These are phyloP conservation scores for Thermoascus crustaceus DNA, from an alignment of 2,329 filamentous ascomycete genomes.

Conservation along the genomic window DNA sequence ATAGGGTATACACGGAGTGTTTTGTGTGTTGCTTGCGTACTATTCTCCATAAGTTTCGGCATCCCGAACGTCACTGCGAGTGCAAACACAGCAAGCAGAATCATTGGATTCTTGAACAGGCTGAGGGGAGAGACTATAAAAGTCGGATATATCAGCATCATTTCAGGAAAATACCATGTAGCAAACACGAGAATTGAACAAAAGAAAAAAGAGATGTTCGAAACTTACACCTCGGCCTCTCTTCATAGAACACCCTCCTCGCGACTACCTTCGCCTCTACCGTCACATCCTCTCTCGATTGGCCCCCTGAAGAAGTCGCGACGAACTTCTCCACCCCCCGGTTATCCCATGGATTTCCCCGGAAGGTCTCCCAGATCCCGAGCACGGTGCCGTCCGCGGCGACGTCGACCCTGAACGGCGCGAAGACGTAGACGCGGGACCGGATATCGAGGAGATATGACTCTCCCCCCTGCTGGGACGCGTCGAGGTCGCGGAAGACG, in stretches of 20 bases:
- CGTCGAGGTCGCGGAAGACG: constrained; percentile 60
- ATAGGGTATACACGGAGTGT: too few relatives aligned
- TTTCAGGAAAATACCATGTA: not conserved
- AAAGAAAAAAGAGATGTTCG: constrained; percentile 5
- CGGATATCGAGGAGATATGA: constrained; percentile 80
- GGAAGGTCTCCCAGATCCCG: constrained; percentile 72
- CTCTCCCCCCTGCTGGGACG: constrained; percentile 34
- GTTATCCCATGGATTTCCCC: constrained; percentile 85
- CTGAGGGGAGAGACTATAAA: constrained; percentile 63
- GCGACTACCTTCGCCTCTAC: constrained; percentile 57
- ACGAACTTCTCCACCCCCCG: constrained; percentile 51
- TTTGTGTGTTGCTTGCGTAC: too few relatives aligned
- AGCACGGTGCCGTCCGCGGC: constrained; percentile 43
- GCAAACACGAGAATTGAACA: constrained; percentile 3
- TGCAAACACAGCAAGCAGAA: constrained; percentile 77
- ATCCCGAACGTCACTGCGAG: constrained; percentile 81
- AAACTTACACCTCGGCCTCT: constrained; percentile 65
- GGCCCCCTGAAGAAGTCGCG: constrained; percentile 17
- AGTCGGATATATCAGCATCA: constrained; percentile 6
- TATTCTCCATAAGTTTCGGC: constrained; percentile 92
- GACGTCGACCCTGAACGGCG: constrained; percentile 67
- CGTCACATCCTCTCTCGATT: constrained; percentile 33
- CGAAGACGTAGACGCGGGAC: constrained; percentile 65
- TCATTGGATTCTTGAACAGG: constrained; percentile 93
- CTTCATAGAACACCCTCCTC: constrained; percentile 66